phyloP scores from a whole-genome alignment of 768 basidiomycete genomes.

The Pleurotus ostreatus region DNA sequence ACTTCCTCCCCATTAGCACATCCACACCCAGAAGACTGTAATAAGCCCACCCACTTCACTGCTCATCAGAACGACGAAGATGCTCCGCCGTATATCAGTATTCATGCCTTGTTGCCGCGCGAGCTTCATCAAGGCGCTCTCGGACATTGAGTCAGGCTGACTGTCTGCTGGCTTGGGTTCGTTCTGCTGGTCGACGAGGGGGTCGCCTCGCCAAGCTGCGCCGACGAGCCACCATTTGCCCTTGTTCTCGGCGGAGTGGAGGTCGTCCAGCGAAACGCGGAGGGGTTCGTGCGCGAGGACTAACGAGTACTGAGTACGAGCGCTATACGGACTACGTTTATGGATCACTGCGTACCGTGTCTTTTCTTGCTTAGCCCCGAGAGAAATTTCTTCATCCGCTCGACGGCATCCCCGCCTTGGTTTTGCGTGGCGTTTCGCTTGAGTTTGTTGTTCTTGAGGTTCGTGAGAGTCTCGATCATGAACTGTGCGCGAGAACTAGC shows the following conservation, averaged over 20 bases:
- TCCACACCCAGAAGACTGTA: not conserved
- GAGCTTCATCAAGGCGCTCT: constrained; percentile 60
- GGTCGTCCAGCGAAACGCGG: constrained; percentile 80
- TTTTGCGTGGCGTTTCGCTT: constrained; percentile 62
- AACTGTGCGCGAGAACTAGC: constrained; percentile 85
- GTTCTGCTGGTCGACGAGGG: constrained; percentile 69
- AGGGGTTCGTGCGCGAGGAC: constrained; percentile 84
- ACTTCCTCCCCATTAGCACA: not conserved
- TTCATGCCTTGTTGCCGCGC: constrained; percentile 98
- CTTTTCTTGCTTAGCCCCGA: constrained; percentile 70
- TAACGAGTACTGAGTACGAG: constrained; percentile 21
- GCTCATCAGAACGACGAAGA: constrained; percentile 94
- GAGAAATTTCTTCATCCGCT: constrained; percentile 87
- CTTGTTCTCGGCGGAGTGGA: constrained; percentile 76
- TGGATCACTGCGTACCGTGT: constrained; percentile 44
- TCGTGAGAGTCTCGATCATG: constrained; percentile 91
- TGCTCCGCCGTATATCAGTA: constrained; percentile 86
- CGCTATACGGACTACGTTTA: not conserved
- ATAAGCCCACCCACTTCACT: constrained; percentile 64
- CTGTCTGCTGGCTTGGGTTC: constrained; percentile 21
- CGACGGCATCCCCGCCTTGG: constrained; percentile 72
- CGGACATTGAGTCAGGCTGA: constrained; percentile 23
- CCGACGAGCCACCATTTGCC: constrained; percentile 99
- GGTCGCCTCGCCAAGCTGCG: constrained; percentile 92
- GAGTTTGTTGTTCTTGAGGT: constrained; percentile 89